Evolutionary conservation across 495 filamentous ascomycete genomes (phyloP), one percentile per base, ranked within the genome.

Genomic region (Lentithecium fluviatile): DNA sequence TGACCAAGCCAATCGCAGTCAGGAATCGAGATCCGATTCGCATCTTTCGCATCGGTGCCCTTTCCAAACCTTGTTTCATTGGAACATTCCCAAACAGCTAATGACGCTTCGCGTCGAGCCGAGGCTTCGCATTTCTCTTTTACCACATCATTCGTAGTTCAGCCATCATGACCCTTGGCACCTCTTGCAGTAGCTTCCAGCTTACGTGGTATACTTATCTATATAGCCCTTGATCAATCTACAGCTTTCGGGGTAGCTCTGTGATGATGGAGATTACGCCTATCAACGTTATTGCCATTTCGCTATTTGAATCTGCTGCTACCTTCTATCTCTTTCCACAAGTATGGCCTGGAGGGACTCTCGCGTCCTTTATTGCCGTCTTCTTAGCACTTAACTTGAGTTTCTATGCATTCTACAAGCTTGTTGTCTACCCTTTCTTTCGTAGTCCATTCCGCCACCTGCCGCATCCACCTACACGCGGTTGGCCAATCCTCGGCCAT

Each of bases 381-480:
- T 58, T 47, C 38, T 29, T 47, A 12, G 0, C 37, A 3, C 23
- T 63, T 12, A 67, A 63, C 36, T 63, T 50, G 29, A 37, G 54
- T 32, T 7, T 49, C 17, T 59, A 25, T 17, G 25, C 26, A 3
- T 10, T 58, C 24, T 56, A 62, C 40, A 12, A 53, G 8, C 38
- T 64, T 17, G 36, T 62, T 32, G 26, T 67, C 25, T 62, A 69
- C 45, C 69, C 69, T 8, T 64, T 50, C 56, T 65, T 69, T 42
- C 24, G 60, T 23, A 67, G 56, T 40, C 69, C 69, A 24, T 23
- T 69, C 1, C 66, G 69, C 12, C 66, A 71, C 49, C 56, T 71
- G 7, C 69, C 69, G 2, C 19, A 59, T 10, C 61, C 66, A 15
- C 8, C 7, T 7, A 0, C 26, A 24, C 57, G 62, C 8, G 49